Base-by-base conservation (phyloP, 208 protist species). In the Crithidia brevicula region DNA sequence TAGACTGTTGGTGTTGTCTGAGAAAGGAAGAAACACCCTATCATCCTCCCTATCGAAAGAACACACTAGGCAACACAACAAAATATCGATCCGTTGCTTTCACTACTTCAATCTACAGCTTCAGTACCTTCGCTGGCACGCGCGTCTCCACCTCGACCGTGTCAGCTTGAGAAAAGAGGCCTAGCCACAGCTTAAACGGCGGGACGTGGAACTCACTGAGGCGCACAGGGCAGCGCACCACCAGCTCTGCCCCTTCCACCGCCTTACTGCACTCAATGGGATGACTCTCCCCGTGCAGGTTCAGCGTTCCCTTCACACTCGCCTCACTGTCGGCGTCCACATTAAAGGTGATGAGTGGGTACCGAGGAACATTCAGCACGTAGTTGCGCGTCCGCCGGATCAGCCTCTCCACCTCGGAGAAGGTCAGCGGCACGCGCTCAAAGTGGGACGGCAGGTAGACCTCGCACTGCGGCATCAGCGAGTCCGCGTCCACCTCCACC, bases 71-170 rank as follows among this genome's bases (percentile, higher is more conserved):
- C 13, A 9, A 47, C 16, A 47, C 18, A 18, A 9, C 9, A 60
- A 60, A 36, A 58, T 11, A 31, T 9, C 5, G 11, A 31, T 8
- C 18, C 10, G 8, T 49, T 51, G 11, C 59, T 45, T 68, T 38
- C 38, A 50, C 45, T n/a, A n/a, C n/a, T n/a, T 59, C 11, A 30
- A 50, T 15, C 53, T 76, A 90, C 36, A 88, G 61, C 53, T 82
- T 78, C 34, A 95, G 53, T 13, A 73, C 63, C 47, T 82, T 86
- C 2, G 74, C 46, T 1, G 91, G 89, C 20, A 96, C 66, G 15
- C 85, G 81, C n/a, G 88, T 93, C 72, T 94, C 87, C 50, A 96
- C 87, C 66, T 86, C 77, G 13, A 96, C 87, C 23, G 68, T 77
- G 34, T 86, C 83, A 6, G 75, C 83, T 46, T 92, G 79, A 7